Percentiles rank a stretch among this genome's conserved stretches.
phyloP scores from a whole-genome alignment of 345 rosid genomes.

The Brassica incana region DNA sequence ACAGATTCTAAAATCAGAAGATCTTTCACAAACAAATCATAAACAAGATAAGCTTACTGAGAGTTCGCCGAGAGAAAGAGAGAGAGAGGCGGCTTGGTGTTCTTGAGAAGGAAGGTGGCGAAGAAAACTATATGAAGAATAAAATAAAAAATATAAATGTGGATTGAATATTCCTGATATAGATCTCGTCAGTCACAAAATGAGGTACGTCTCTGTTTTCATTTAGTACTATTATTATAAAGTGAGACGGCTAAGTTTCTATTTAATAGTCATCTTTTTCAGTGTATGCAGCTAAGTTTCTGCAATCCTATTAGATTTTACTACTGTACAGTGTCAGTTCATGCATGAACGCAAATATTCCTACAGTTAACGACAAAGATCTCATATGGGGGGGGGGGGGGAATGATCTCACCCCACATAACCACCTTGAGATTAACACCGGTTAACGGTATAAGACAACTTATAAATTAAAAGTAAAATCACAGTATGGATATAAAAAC shows the following conservation, averaged over 20 bases:
- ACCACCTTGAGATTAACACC: neutral
- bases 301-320: neutral
- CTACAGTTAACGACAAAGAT: neutral
- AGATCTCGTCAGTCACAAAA: neutral
- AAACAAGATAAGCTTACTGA: neutral
- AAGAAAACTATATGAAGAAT: neutral
- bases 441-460: neutral
- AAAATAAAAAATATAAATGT: neutral
- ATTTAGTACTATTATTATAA: neutral
- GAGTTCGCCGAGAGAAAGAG: conserved; percentile 13
- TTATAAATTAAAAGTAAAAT: too few relatives aligned
- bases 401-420: neutral
- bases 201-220: neutral
- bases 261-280: neutral
- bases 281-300: neutral
- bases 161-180: neutral
- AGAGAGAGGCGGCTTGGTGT: conserved; percentile 17
- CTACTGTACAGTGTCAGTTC: neutral
- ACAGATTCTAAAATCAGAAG: neutral
- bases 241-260: neutral
- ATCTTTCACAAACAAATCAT: neutral
- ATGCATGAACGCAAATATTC: neutral
- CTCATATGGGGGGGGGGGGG: neutral
- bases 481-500: neutral
- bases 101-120: conserved; percentile 37